A percentile compares a stretch with the other conserved stretches of the same genome.
Evolutionary conservation across 768 basidiomycete genomes (phyloP).

Genomic region (Daedaleopsis sinensis): DNA sequence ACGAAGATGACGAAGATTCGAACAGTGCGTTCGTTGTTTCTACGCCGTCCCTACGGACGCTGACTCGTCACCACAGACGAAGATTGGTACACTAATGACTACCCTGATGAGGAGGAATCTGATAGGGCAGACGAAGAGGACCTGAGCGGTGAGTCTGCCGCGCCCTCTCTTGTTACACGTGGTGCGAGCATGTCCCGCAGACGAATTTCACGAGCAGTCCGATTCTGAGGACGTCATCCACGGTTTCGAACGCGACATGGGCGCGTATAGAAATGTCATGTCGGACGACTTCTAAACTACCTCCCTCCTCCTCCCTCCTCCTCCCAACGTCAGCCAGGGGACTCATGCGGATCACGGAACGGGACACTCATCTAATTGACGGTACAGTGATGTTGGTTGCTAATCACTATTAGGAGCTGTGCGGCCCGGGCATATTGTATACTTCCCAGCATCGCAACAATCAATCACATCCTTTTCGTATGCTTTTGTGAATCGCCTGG

Average conservation of each 20-base stretch:
- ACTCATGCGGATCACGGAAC: not conserved
- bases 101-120: constrained; percentile 60
- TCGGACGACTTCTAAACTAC: constrained; percentile 4
- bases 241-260: constrained; percentile 23
- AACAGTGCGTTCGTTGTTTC: constrained; percentile 54
- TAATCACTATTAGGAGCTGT: no score
- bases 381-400: no score
- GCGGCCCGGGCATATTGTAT: no score
- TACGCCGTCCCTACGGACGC: constrained; percentile 2
- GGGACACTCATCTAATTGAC: not conserved
- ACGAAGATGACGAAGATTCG: constrained; percentile 83
- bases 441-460: no score
- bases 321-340: not conserved
- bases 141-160: constrained; percentile 17
- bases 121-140: constrained; percentile 19
- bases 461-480: no score
- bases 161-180: not conserved
- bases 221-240: constrained; percentile 48
- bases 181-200: constrained; percentile 32
- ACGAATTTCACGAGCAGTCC: constrained; percentile 59
- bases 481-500: no score
- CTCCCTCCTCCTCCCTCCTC: no score
- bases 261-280: constrained; percentile 11
- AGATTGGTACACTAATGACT: constrained; percentile 85
- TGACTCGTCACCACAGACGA: constrained; percentile 51